Base-by-base conservation (phyloP, 192 early-diverging fungal species). In the Backusella tarrabulga region DNA sequence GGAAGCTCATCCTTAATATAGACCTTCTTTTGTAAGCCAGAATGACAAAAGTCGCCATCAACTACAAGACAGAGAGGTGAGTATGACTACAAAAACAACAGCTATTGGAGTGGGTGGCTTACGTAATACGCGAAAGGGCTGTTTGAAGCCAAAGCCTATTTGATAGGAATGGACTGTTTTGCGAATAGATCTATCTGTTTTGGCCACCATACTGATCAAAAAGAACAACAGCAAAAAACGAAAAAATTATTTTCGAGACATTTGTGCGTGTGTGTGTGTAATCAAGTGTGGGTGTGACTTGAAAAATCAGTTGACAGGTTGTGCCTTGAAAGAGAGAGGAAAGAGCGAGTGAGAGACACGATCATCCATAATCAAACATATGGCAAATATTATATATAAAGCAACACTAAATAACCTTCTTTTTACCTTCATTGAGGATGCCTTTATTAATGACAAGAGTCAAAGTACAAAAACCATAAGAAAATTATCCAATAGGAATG, bases 81-180 rank as follows among this genome's bases (percentile, higher is more conserved):
- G 42, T 41, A 74, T 44, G 34, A 70, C 38, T 11, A 40, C 32
- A 32, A 32, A 2, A 32, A 3, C 2, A 50, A 19, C 42, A 44
- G 15, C 14, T 12, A 1, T 17, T 36, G 50, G 34, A 50, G 9
- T 15, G 3, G 40, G 23, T n/a, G 71, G 1, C 70, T 69, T 88
- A 95, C 93, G 79, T 68, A 95, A 40, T 14, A 98, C 81, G 80
- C 98, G 97, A 85, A 93, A 99, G n/a, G 97, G 97, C 72, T 92
- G 91, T 72, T 93, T 86, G 82, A 99, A 98, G 0, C 93, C 92
- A 86, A 94, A 98, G 6, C 88, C 87, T 75, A 89, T 83, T 54
- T 83, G 82, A 86, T 97, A 99, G 42, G 94, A 84, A 75, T 87
- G 84, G 93, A 99, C 97, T 67, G 85, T 88, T 73, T 91, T 88